Base-by-base conservation (phyloP, 2,329 filamentous ascomycete species). In the Aspergillus tamarii region DNA sequence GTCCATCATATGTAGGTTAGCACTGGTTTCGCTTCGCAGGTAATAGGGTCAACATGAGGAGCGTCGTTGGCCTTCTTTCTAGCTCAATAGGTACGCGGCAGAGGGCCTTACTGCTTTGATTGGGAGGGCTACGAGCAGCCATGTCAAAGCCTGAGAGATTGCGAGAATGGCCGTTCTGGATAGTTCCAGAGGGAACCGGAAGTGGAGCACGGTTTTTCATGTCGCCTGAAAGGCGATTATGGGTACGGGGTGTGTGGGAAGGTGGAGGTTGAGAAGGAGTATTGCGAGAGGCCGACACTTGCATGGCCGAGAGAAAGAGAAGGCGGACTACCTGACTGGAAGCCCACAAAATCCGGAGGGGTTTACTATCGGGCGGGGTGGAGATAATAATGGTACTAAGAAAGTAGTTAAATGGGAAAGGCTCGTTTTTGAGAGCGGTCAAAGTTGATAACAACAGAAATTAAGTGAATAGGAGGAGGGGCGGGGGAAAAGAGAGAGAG, bases 61-160 rank as follows among this genome's bases (percentile, higher is more conserved):
- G 28, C 23, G 1, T 54, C 16, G 30, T 45, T 39, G 39, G 21
- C n/a, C 26, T 46, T n/a, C 16, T 21, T 39, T 14, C 19, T 14
- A 41, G 34, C 6, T 41, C 16, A 32, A 46, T 16, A 30, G 39
- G 28, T 36, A 52, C 36, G 46, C 30, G 9, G 50, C 3, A 46
- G 34, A 56, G 26, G 73, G 74, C 78, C 73, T 82, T 81, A 72
- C 76, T 79, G 65, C 76, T 77, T 60, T 78, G 75, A 63, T 81
- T 81, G 19, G 81, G 81, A 62, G 81, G 81, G 65, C 81, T 83
- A 72, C 80, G 80, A 64, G 78, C 72, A 62, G 76, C 77, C 77
- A 82, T 78, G 64, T 82, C 81, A 66, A 81, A 79, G 59, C 73
- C 76, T 32, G 78, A 79, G 41, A 70, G 70, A 68, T 76, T 80